Conservation (phyloP, 129 eudicot genomes). For the Arctium minus region DNA sequence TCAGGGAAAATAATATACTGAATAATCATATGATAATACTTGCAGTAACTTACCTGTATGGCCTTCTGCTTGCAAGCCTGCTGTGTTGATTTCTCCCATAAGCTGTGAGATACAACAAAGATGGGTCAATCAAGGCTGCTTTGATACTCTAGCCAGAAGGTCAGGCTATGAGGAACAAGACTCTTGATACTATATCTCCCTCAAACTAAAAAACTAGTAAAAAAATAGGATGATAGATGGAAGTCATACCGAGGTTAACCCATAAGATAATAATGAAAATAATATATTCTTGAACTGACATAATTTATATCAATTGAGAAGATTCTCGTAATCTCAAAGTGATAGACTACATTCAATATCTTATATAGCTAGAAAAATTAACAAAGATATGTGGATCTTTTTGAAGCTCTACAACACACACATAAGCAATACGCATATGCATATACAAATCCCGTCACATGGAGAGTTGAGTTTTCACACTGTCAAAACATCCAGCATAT, state of each 20-base stretch:
- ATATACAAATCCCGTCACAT: neutral
- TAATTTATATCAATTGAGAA: too few species aligned
- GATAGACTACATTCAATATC: neutral
- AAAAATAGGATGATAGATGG: neutral
- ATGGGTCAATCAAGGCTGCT: neutral
- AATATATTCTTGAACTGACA: neutral
- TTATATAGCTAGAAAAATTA: neutral
- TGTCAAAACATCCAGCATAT: neutral
- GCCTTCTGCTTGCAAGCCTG: conserved; percentile 46
- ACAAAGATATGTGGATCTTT: neutral
- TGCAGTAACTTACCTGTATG: conserved; percentile 43
- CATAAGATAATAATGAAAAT: too few species aligned
- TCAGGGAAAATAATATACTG: neutral
- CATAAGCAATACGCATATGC: neutral
- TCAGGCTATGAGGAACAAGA: neutral
- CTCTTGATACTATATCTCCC: neutral
- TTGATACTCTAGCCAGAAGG: neutral
- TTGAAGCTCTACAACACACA: neutral
- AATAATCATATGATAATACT: neutral
- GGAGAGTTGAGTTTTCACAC: neutral
- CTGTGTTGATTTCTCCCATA: conserved; percentile 67
- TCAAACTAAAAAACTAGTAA: neutral
- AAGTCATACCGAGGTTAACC: neutral
- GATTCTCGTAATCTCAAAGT: neutral
- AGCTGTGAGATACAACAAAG: conserved; percentile 52